phyloP scores from a whole-genome alignment of 352 stramenopile genomes.

The Globisporangium parvum region DNA sequence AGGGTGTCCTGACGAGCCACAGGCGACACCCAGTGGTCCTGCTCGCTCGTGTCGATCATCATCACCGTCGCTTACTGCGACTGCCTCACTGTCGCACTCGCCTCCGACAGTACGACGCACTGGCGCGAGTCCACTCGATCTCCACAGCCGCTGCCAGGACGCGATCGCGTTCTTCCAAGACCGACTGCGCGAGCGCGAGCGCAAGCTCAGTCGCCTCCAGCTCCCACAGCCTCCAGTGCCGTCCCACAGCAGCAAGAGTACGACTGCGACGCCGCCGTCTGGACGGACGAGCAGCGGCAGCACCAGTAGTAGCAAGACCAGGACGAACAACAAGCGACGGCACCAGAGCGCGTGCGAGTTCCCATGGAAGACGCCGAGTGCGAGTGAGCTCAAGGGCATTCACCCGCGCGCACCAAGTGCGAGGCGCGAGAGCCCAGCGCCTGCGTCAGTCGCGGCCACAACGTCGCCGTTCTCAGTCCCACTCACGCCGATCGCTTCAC shows the following conservation, averaged over 20 bases:
- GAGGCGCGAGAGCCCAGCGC: neutral
- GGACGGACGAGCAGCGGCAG: slow-evolving; percentile 3
- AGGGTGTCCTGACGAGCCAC: no score
- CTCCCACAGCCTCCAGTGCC: slow-evolving; percentile 12
- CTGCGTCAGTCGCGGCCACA: neutral
- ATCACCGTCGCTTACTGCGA: neutral
- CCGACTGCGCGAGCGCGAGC: slow-evolving; percentile 32
- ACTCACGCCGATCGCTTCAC: slow-evolving; percentile 3
- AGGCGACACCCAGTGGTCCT: no score
- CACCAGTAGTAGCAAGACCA: slow-evolving; percentile 19
- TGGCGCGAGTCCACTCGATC: slow-evolving; percentile 6
- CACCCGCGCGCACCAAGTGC: slow-evolving; percentile 2
- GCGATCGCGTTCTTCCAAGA: slow-evolving; percentile 31
- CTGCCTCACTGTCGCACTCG: slow-evolving; percentile 4
- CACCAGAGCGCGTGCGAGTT: slow-evolving; percentile 7
- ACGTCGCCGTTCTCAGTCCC: slow-evolving; percentile 2
- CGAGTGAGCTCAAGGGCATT: slow-evolving; percentile 7
- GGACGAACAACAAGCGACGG: slow-evolving; percentile 10
- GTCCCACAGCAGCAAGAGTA: neutral
- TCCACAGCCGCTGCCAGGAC: no score
- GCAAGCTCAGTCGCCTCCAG: slow-evolving; percentile 32
- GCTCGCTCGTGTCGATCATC: neutral
- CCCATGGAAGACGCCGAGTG: slow-evolving; percentile 2
- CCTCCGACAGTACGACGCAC: neutral
- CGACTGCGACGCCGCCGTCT: slow-evolving; percentile 1